Base-by-base conservation (phyloP, 140 eudicot species). In the Cichorium intybus region DNA sequence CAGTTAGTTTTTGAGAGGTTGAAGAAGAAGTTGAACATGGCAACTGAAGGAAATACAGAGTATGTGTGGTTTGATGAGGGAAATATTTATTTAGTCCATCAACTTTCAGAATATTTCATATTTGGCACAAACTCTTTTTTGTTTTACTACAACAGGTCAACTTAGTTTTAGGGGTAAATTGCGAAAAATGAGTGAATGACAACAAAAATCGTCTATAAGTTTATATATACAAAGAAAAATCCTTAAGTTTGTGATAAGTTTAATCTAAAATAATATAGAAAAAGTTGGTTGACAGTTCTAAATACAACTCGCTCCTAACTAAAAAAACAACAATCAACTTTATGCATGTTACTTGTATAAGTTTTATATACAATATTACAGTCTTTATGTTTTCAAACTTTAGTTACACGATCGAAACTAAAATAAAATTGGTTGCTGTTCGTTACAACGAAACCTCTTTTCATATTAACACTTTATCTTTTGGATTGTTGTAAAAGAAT, bases 11-110 rank as follows among this genome's bases (percentile, higher is more conserved):
- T 64, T 26, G 53, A 53, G 54, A 50, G 59, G 77, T 76, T 64
- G 77, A 70, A 69, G 69, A 57, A 37, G 57, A 63, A 66, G 70
- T 59, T 57, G 74, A 72, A 72, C 71, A 34, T 48, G 58, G 14
- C 24, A 46, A 24, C 21, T n/a, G 20, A 16, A 23, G 24, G 48
- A 20, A 15, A 64, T 16, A 11, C 26, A 18, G 64, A 37, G 49
- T 35, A 37, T 46, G 62, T 56, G 73, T 56, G 56, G 56, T 37
- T 57, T 45, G 48, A 73, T 33, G 35, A 56, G 66, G 73, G 41
- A 66, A 47, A 26, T 66, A 20, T 49, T 18, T 66, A 26, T 66
- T 66, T 74, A 62, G 69, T 66, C 79, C 79, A 5, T 48, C 21
- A 66, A 57, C 37, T 74, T 66, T 73, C 7, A 57, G 45, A 50